Base-by-base conservation (phyloP, 768 basidiomycete genomes). In the Tricholomella constricta region DNA sequence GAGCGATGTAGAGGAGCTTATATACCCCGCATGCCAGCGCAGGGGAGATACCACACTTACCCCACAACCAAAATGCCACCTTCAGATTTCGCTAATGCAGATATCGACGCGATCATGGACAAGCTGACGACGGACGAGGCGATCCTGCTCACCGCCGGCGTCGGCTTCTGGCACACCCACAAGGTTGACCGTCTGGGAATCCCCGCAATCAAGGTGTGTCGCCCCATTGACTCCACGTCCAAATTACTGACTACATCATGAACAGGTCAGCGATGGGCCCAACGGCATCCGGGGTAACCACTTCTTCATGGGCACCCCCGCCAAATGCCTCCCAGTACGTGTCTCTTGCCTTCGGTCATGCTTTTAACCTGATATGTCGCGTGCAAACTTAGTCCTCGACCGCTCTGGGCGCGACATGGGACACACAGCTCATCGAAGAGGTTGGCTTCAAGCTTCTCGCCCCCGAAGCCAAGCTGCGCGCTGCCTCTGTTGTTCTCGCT, bases 231-330 rank as follows among this genome's bases (percentile, higher is more conserved):
- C n/a, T n/a, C n/a, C n/a, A n/a, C n/a, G n/a, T n/a, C n/a, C n/a
- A n/a, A n/a, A n/a, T n/a, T n/a, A n/a, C n/a, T n/a, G n/a, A n/a
- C n/a, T n/a, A n/a, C 29, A 8, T 38, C n/a, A 10, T 34, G 2
- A 31, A 48, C 42, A 85, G 83, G 84, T 88, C 62, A 87, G 84
- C 71, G 88, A 90, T 73, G 89, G 90, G 2, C 89, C 89, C 0
- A 91, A 91, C 61, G 89, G 88, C 27, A 76, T 78, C 54, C 68
- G 89, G 56, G 89, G 89, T 14, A 83, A 85, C 62, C 84, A 86
- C 62, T 90, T 89, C 74, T 86, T 90, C 62, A 88, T 88, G 84
- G 77, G 86, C 29, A 88, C 88, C 0, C 89, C 88, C 9, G 87
- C 89, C 9, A 90, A 91, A 68, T 87, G 85, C 62, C 76, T 91